Evolutionary conservation across 1,284 basidiomycete genomes (phyloP).

Genomic region (Sanghuangporus sanghuang): DNA sequence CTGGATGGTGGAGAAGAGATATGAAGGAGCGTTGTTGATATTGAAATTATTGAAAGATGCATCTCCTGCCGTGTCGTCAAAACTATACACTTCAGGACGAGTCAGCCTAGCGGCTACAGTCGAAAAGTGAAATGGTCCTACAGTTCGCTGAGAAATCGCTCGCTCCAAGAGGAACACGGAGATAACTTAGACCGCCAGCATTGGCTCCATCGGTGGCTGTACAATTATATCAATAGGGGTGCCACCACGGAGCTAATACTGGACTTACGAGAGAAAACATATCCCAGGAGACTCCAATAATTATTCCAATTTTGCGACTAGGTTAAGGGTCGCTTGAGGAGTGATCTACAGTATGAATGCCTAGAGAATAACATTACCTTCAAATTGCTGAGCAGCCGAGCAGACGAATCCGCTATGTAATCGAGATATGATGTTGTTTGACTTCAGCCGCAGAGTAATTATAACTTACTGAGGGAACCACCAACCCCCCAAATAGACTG

Average conservation of each 20-base stretch:
- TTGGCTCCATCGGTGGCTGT: slow-evolving; percentile 44
- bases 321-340: not conserved
- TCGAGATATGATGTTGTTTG: not conserved
- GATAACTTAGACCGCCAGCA: slow-evolving; percentile 44
- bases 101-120: not conserved
- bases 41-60: slow-evolving; percentile 43
- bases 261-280: slow-evolving; percentile 38
- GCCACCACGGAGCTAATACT: not conserved
- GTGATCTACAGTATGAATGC: not conserved
- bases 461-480: slow-evolving; percentile 39
- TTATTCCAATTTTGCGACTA: slow-evolving; percentile 37
- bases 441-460: not conserved
- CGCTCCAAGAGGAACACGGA: slow-evolving; percentile 48
- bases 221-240: not conserved
- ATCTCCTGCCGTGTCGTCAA: slow-evolving; percentile 43
- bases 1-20: slow-evolving; percentile 43
- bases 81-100: slow-evolving; percentile 37
- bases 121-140: slow-evolving; percentile 21
- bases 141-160: slow-evolving; percentile 48
- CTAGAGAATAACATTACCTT: slow-evolving; percentile 33
- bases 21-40: slow-evolving; percentile 41
- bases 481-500: slow-evolving; percentile 49
- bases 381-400: slow-evolving; percentile 41
- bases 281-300: slow-evolving; percentile 41
- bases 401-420: slow-evolving; percentile 45